These are phyloP conservation scores for Jacaranda mimosifolia DNA, from an alignment of 257 asterid species.

Conservation along the genomic window DNA sequence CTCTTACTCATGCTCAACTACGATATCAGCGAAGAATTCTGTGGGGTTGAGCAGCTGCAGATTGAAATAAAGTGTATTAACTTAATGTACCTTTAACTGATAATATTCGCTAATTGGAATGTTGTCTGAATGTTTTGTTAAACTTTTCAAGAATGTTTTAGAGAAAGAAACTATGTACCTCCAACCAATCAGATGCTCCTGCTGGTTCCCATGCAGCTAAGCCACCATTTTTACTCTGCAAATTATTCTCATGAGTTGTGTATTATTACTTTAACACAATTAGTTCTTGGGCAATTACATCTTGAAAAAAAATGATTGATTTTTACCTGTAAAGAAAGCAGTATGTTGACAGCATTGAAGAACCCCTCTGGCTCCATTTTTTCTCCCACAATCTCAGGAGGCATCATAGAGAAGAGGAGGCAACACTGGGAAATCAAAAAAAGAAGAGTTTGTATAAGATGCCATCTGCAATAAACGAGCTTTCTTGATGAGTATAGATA, in stretches of 20 bases:
- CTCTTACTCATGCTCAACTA: conserved; percentile 83
- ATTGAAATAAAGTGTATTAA: neutral
- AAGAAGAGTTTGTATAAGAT: neutral
- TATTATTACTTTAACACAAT: neutral
- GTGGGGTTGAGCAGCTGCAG: conserved; percentile 79
- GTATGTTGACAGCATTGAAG: conserved; percentile 78
- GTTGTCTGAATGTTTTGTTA: too few species aligned
- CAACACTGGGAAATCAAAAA: conserved; percentile 58
- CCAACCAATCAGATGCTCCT: conserved; percentile 81
- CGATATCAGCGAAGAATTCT: conserved; percentile 70
- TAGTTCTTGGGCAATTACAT: neutral
- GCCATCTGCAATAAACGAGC: neutral
- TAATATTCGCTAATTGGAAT: too few species aligned
- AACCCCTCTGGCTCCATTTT: conserved; percentile 69
- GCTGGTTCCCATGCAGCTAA: conserved; percentile 99
- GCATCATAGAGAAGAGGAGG: conserved; percentile 84
- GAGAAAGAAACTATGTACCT: conserved; percentile 48
- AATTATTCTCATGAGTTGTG: conserved; percentile 16
- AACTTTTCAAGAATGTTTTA: too few species aligned
- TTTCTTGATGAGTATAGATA: neutral
- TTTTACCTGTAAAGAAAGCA: conserved; percentile 75
- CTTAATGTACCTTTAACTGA: too few species aligned
- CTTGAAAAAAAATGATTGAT: neutral
- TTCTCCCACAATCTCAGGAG: conserved; percentile 75
- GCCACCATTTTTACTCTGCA: conserved; percentile 92